A percentile compares a stretch with the other conserved stretches of the same genome.
phyloP scores from a whole-genome alignment of 1,284 basidiomycete genomes.

The Phellopilus nigrolimitatus region DNA sequence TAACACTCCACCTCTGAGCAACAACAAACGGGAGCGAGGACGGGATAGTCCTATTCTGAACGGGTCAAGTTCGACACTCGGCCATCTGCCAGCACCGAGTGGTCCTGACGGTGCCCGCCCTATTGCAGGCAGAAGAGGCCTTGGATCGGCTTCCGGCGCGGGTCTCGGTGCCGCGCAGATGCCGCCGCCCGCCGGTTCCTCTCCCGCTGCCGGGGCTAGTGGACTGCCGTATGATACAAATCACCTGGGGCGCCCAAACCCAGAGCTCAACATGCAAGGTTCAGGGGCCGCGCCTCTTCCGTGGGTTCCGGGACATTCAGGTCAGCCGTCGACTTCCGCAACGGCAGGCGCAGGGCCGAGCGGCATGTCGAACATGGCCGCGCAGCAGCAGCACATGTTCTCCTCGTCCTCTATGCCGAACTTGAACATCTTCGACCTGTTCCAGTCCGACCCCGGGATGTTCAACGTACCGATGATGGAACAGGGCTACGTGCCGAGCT shows the following conservation, averaged over 20 bases:
- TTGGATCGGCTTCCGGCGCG: not conserved
- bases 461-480: constrained; percentile 18
- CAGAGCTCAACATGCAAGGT: constrained; percentile 10
- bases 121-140: constrained; percentile 28
- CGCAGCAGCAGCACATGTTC: constrained; percentile 4
- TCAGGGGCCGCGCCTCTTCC: not conserved
- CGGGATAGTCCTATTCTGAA: constrained; percentile 37
- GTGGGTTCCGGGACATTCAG: not conserved
- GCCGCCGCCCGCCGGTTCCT: not conserved
- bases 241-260: constrained; percentile 10
- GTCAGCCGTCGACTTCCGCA: not conserved
- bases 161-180: not conserved
- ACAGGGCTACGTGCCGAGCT: constrained; percentile 6
- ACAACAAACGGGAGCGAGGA: constrained; percentile 61
- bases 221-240: constrained; percentile 16
- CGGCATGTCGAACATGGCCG: not conserved
- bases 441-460: constrained; percentile 15
- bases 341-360: not conserved
- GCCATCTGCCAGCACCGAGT: constrained; percentile 16
- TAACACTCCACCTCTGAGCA: constrained; percentile 39
- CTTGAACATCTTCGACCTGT: constrained; percentile 20
- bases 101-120: constrained; percentile 22
- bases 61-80: constrained; percentile 23
- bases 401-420: constrained; percentile 15
- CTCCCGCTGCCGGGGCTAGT: constrained; percentile 6